Evolutionary conservation across 225 moss, liverwort and hornwort species (phyloP).

Genomic region (Pseudisothecium myosuroides): DNA sequence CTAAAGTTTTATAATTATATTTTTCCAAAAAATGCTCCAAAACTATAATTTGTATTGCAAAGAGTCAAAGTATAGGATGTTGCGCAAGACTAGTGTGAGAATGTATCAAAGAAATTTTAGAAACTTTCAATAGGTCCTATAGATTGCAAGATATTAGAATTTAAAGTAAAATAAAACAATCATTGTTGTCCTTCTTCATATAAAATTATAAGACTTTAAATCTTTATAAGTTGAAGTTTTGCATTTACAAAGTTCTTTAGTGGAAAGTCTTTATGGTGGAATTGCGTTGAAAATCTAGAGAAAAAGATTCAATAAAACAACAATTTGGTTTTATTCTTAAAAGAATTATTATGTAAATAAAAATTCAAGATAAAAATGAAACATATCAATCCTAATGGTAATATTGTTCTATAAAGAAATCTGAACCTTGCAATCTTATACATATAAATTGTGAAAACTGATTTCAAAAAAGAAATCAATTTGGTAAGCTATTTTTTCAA

Average conservation of each 20-base stretch:
- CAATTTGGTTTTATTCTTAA: background rate
- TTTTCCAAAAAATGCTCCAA: rapidly evolving
- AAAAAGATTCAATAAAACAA: background rate
- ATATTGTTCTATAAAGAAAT: background rate
- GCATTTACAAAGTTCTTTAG: background rate
- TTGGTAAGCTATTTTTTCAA: background rate
- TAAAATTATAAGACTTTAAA: background rate
- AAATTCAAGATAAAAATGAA: background rate
- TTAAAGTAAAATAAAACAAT: too few relatives aligned
- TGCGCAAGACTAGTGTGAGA: rapidly evolving
- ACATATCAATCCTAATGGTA: background rate
- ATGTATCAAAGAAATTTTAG: background rate
- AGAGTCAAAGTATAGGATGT: background rate
- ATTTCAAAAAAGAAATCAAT: background rate
- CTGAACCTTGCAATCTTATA: rapidly evolving
- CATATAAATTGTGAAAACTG: too few relatives aligned
- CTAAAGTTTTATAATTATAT: background rate
- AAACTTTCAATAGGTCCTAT: background rate
- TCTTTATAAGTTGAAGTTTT: background rate
- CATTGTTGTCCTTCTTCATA: background rate
- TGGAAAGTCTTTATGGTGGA: too few relatives aligned
- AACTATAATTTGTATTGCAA: background rate
- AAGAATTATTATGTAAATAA: background rate
- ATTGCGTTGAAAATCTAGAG: background rate
- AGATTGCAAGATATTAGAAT: background rate